Base-by-base conservation (phyloP, 2,329 filamentous ascomycete species). In the Aspergillus persii region DNA sequence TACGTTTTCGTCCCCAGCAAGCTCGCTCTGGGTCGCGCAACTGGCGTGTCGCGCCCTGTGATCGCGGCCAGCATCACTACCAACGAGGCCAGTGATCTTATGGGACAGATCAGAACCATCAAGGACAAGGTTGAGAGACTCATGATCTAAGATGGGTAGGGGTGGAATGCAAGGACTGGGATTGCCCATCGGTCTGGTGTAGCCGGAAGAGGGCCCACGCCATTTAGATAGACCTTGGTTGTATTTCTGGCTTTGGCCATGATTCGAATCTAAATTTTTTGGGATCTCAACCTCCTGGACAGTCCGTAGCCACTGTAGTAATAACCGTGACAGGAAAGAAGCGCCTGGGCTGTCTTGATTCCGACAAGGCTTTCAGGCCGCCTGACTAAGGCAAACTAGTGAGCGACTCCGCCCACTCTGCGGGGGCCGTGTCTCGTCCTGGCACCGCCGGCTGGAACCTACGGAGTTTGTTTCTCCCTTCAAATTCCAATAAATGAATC, bases 71-170 rank as follows among this genome's bases (percentile, higher is more conserved):
- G 84, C 71, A 96, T 98, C 79, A 97, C 92, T 67, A 92, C 89
- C 78, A 96, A 96, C 84, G 92, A 96, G 80, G 89, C 89, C 44
- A 90, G 86, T 71, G 93, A 97, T 78, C 83, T 98, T 61, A 90
- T 89, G 77, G 85, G 86, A 72, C 92, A 96, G 83, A 97, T 98
- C 78, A 86, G 90, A 70, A 84, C 88, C 66, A 83, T 97, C 73
- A 96, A 94, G 84, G 91, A 96, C 80, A 96, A 96, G 87, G 91
- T 98, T 57, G 94, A 98, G 85, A 86, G 93, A 70, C 85, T 97
- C 68, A 92, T 94, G 83, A 96, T 97, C 81, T 97, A 89, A 86
- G 58, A 29, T 31, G 26, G 26, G 6, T 44, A 8, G 44, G 44
- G 12, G 18, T 47, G 44, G 39, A 23, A 47, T 23, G 2, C 18